These are phyloP conservation scores for Mesotaenium endlicherianum DNA, from an alignment of 139 green algal genomes.

Conservation along the genomic window DNA sequence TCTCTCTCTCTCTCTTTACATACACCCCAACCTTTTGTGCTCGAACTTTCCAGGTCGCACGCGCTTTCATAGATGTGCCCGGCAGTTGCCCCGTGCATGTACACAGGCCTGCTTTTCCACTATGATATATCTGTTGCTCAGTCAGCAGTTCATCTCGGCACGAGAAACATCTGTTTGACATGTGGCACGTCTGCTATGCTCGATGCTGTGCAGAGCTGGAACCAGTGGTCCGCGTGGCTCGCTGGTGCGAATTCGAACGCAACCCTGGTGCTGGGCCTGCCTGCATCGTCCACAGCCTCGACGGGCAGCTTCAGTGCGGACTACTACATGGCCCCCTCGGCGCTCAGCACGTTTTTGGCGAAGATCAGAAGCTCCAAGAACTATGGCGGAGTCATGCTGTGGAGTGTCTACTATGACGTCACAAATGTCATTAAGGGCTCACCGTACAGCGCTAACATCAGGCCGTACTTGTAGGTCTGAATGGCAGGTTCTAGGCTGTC, in stretches of 20 bases:
- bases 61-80: not conserved
- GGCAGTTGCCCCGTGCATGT: not conserved
- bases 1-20: not conserved
- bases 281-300: not conserved
- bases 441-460: too few relatives aligned
- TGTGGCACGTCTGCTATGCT: not conserved
- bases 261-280: not conserved
- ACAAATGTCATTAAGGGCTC: not conserved
- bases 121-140: not conserved
- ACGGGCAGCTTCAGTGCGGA: not conserved
- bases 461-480: too few relatives aligned
- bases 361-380: not conserved
- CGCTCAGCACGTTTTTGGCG: not conserved
- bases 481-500: too few relatives aligned
- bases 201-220: not conserved
- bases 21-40: not conserved
- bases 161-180: not conserved
- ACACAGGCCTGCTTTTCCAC: not conserved
- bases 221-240: not conserved
- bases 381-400: slow-evolving; percentile 14
- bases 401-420: not conserved
- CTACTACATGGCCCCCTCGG: too few relatives aligned
- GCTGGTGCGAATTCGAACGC: not conserved
- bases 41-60: not conserved
- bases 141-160: not conserved